phyloP scores from a whole-genome alignment of 2,329 filamentous ascomycete species.

The Penicillium sp. region DNA sequence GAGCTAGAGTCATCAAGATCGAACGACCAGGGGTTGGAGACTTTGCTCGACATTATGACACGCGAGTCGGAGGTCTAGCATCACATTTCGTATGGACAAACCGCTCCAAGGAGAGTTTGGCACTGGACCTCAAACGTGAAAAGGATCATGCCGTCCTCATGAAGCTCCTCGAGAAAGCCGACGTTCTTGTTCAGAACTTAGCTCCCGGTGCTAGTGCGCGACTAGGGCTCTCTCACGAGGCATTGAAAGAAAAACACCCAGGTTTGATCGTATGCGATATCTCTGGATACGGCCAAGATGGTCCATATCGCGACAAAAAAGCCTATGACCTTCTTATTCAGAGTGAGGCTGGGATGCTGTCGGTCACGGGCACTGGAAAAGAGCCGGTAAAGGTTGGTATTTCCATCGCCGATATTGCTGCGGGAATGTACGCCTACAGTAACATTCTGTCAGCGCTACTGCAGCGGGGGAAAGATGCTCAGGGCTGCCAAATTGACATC shows the following conservation, averaged over 20 bases:
- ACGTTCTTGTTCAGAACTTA: constrained; percentile 56
- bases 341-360: constrained; percentile 54
- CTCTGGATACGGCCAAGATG: constrained; percentile 53
- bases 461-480: constrained; percentile 50
- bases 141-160: constrained; percentile 46
- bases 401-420: constrained; percentile 55
- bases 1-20: constrained; percentile 56
- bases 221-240: constrained; percentile 49
- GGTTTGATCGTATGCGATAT: constrained; percentile 55
- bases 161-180: constrained; percentile 46
- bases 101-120: constrained; percentile 54
- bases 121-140: constrained; percentile 49
- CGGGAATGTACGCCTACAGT: constrained; percentile 53
- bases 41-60: constrained; percentile 54
- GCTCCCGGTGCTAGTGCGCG: constrained; percentile 51
- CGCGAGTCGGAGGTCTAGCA: constrained; percentile 49
- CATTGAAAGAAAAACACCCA: constrained; percentile 43
- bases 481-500: constrained; percentile 53
- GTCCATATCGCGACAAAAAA: constrained; percentile 55
- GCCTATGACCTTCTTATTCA: constrained; percentile 57
- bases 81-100: constrained; percentile 59
- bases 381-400: constrained; percentile 53
- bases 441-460: constrained; percentile 53
- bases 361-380: constrained; percentile 48
- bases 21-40: constrained; percentile 54